phyloP scores from a whole-genome alignment of 768 basidiomycete genomes.

The Suillus spraguei region DNA sequence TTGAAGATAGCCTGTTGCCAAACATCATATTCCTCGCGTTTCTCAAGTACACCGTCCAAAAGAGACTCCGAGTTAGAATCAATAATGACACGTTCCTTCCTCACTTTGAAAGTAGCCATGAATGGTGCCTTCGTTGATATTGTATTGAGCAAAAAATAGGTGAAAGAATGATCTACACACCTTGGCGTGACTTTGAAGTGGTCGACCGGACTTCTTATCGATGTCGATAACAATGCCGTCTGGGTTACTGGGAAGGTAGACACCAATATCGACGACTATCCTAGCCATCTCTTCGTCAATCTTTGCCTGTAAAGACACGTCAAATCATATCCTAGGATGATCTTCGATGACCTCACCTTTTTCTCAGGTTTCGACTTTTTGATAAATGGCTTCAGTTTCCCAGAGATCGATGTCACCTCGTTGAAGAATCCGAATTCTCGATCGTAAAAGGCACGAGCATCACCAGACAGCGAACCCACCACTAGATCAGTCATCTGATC shows the following conservation, averaged over 20 bases:
- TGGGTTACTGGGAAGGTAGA: constrained; percentile 96
- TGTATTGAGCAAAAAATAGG: constrained; percentile 2
- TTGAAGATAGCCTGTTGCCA: constrained; percentile 99
- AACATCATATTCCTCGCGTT: constrained; percentile 72
- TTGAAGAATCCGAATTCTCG: constrained; percentile 95
- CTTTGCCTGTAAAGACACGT: constrained; percentile 66
- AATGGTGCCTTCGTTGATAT: constrained; percentile 83
- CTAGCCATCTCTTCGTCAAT: constrained; percentile 99
- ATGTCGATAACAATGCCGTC: constrained; percentile 97
- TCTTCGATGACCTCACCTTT: constrained; percentile 55
- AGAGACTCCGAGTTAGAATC: constrained; percentile 75
- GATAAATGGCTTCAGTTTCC: constrained; percentile 95
- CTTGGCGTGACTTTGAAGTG: constrained; percentile 97
- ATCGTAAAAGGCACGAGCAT: constrained; percentile 87
- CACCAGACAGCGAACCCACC: constrained; percentile 84
- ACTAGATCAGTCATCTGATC: constrained; percentile 83
- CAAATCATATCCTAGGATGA: neutral
- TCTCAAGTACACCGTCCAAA: constrained; percentile 61
- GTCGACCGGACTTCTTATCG: constrained; percentile 94
- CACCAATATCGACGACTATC: constrained; percentile 90
- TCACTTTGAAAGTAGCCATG: constrained; percentile 99
- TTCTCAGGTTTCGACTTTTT: constrained; percentile 96
- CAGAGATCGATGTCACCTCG: constrained; percentile 97
- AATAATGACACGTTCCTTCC: constrained; percentile 76
- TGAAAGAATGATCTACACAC: constrained; percentile 39